phyloP scores from a whole-genome alignment of 148 eudicot species.

The Chenopodium album region DNA sequence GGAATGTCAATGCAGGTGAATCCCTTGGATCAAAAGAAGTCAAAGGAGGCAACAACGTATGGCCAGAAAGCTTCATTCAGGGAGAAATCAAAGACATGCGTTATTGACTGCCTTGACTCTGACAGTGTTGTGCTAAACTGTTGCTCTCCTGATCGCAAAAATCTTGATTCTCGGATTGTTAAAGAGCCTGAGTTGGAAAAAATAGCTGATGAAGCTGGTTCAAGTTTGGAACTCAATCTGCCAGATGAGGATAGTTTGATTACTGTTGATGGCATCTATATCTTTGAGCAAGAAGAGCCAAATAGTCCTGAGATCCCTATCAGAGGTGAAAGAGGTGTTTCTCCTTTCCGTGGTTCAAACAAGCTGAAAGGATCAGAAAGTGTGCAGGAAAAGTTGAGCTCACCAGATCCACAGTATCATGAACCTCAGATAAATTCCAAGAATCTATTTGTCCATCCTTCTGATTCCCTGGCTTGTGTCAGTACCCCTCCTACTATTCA shows the following conservation, averaged over 20 bases:
- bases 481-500: constrained; percentile 7
- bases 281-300: constrained; percentile 21
- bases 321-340: constrained; percentile 8
- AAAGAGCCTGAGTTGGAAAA: constrained; percentile 8
- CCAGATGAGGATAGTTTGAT: constrained; percentile 39
- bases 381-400: not conserved
- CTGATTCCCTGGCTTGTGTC: constrained; percentile 15
- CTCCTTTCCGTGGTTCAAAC: constrained; percentile 7
- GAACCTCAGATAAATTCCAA: constrained; percentile 21
- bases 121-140: not conserved
- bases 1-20: not conserved
- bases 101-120: not conserved
- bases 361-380: constrained; percentile 13
- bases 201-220: constrained; percentile 19
- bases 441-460: constrained; percentile 11
- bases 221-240: constrained; percentile 24
- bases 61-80: not conserved
- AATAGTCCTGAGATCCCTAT: not conserved
- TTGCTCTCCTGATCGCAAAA: not conserved
- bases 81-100: not conserved
- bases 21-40: not conserved
- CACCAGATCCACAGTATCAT: constrained; percentile 24
- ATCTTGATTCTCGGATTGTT: not conserved
- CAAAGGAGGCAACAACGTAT: constrained; percentile 11
- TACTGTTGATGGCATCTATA: constrained; percentile 31